Evolutionary conservation across 2,329 filamentous ascomycete species (phyloP), one percentile per base, ranked within the genome.

Genomic region (Colletotrichum falcatum): DNA sequence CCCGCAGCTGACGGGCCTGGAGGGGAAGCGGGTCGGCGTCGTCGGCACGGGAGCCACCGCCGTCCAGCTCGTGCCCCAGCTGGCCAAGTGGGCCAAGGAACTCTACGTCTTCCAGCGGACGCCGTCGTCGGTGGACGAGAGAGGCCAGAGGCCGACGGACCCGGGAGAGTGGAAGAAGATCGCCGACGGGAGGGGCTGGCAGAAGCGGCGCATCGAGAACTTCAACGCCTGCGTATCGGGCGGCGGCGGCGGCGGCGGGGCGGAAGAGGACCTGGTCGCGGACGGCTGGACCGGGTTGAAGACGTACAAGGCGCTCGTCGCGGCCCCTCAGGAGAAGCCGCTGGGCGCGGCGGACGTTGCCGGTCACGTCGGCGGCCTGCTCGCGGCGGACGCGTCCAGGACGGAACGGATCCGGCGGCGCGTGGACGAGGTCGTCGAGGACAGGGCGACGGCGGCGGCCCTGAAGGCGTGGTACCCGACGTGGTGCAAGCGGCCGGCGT

Each of bases 401-500:
- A 78, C 81, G 46, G 83, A 88, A 23, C 70, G 76, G 2, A 76
- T 87, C n/a, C 84, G 88, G 1, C 77, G 77, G 3, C 83, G 86
- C 2, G 80, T 85, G 7, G 83, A 85, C n/a, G 74, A 79, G 0
- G 77, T 86, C n/a, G 88, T 91, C n/a, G 77, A 84, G 46, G 84
- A 91, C 73, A 77, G 78, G 14, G 77, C 76, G 1, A 87, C 84
- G 0, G 89, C 89, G 0, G 81, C 83, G 35, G 82, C 78, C 2
- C 81, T 91, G 8, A 87, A 89, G 75, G 81, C 88, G 0, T 90
- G 87, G 86, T 92, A 91, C 74, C 84, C 86, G 0, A 78, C 79
- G 0, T 90, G 86, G 84, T 92, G 90, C 81, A 92, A 92, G 77
- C 84, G 90, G 0, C 89, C 89, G 0, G 85, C 82, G 49, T 91